These are phyloP conservation scores for Blastobotrys chiropterorum DNA, from an alignment of 805 yeast genomes.

Conservation along the genomic window DNA sequence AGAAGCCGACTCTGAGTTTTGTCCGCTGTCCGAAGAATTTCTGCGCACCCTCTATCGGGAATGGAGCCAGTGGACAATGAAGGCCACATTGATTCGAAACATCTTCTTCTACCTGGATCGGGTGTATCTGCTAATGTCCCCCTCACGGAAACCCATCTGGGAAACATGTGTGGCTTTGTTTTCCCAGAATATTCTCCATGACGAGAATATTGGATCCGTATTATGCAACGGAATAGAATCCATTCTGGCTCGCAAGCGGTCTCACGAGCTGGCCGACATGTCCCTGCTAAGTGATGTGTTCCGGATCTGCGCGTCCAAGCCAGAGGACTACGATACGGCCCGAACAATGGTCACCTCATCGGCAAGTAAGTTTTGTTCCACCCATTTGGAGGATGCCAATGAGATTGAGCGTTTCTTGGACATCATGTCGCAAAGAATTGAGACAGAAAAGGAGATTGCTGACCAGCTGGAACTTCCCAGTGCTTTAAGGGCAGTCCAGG, in stretches of 20 bases:
- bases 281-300: neutral
- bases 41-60: constrained; percentile 1
- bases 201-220: neutral
- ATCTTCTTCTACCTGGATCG: constrained; percentile 29
- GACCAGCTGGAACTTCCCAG: neutral
- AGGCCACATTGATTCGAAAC: constrained; percentile 20
- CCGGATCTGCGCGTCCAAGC: neutral
- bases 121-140: constrained; percentile 18
- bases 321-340: neutral
- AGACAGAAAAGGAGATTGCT: neutral
- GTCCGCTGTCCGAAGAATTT: neutral
- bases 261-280: neutral
- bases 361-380: neutral
- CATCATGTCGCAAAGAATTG: neutral
- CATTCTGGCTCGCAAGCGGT: neutral
- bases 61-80: constrained; percentile 18
- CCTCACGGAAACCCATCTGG: constrained; percentile 18
- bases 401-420: neutral
- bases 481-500: neutral
- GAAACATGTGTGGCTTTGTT: constrained; percentile 10
- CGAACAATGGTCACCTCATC: neutral
- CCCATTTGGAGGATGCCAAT: neutral
- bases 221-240: neutral
- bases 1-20: neutral
- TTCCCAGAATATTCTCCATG: constrained; percentile 5